phyloP scores from a whole-genome alignment of 148 eudicot genomes.

The Spergularia bocconei region DNA sequence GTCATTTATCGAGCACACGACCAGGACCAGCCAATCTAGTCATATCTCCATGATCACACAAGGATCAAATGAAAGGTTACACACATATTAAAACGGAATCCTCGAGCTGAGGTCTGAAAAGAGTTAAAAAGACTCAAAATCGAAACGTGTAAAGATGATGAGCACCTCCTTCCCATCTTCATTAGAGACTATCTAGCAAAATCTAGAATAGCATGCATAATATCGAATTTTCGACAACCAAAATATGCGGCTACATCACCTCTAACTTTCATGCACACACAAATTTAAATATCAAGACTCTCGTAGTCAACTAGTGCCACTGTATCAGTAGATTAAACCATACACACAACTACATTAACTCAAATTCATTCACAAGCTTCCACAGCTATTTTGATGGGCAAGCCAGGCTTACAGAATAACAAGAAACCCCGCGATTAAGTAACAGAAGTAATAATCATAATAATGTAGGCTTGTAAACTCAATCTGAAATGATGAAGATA shows the following conservation, averaged over 20 bases:
- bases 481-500: background rate
- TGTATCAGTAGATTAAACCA: background rate
- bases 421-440: background rate
- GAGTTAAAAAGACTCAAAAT: too few species aligned
- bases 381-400: constrained; percentile 25
- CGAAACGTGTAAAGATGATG: too few species aligned
- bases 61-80: too few species aligned
- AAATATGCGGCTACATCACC: background rate
- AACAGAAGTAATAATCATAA: constrained; percentile 3
- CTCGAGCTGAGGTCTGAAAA: too few species aligned
- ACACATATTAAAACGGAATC: too few species aligned
- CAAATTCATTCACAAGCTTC: constrained; percentile 2
- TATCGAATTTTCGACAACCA: too few species aligned
- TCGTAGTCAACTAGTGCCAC: background rate
- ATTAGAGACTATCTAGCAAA: too few species aligned
- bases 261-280: background rate
- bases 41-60: too few species aligned
- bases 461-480: constrained; percentile 8
- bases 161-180: too few species aligned
- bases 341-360: background rate
- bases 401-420: constrained; percentile 9
- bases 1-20: too few species aligned
- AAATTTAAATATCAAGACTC: background rate
- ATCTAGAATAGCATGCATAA: too few species aligned
- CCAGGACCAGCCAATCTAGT: too few species aligned